Evolutionary conservation across 2,329 filamentous ascomycete species (phyloP).

Genomic region (Coniochaeta prunicola): DNA sequence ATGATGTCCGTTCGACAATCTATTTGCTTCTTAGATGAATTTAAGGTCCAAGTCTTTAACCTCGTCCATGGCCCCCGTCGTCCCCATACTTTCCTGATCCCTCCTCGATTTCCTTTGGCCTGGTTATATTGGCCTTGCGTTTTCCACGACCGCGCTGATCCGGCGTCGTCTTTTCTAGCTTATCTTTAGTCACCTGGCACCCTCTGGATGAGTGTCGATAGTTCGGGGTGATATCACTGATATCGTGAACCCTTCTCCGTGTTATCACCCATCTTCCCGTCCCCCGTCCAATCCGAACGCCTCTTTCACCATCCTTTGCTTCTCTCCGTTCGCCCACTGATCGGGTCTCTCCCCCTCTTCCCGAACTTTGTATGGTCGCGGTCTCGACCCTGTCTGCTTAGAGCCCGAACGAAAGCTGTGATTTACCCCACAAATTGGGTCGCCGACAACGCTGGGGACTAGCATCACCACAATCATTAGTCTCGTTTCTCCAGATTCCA

Average conservation of each 20-base stretch:
- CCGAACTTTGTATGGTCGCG: background rate
- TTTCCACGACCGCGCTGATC: background rate
- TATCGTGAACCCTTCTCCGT: background rate
- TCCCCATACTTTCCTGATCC: background rate
- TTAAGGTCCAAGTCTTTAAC: constrained; percentile 1
- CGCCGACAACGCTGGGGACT: background rate
- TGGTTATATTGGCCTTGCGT: constrained; percentile 1
- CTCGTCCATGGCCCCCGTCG: background rate
- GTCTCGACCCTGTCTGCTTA: background rate
- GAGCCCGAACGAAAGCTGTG: background rate
- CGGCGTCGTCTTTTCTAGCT: background rate
- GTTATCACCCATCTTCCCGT: background rate
- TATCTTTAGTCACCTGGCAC: background rate
- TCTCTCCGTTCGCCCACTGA: background rate
- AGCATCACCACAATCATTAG: background rate
- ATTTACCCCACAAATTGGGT: constrained; percentile 3
- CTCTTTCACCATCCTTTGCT: too few relatives aligned
- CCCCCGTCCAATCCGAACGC: too few relatives aligned
- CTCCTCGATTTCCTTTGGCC: background rate
- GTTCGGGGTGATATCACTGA: background rate
- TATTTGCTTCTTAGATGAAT: background rate
- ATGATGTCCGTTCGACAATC: background rate
- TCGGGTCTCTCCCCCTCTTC: background rate
- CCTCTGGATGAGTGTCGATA: background rate
- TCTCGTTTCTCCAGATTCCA: constrained; percentile 2